Percentiles rank a stretch among this genome's conserved stretches.
These are phyloP conservation scores for Penicillium mononematosum DNA, from an alignment of 495 filamentous ascomycete genomes.

Conservation along the genomic window DNA sequence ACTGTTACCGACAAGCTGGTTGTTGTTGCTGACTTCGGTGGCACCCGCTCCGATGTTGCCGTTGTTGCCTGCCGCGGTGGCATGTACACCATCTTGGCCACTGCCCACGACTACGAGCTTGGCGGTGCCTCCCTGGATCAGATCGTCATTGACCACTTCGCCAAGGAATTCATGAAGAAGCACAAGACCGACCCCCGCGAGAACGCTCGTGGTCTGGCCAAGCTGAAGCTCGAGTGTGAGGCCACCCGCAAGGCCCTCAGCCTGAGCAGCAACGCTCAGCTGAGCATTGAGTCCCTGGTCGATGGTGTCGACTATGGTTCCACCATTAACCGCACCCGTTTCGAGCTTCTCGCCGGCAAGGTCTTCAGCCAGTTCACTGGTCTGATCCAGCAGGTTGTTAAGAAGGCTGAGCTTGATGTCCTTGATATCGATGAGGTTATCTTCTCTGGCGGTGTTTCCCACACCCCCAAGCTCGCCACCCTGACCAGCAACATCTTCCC, in stretches of 20 bases:
- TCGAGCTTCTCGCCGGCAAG: constrained; percentile 82
- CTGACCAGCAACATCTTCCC: constrained; percentile 78
- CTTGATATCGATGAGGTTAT: constrained; percentile 95
- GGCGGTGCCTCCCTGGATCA: constrained; percentile 80
- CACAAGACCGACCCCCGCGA: constrained; percentile 82
- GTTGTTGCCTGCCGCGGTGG: constrained; percentile 88
- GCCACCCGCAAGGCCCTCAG: constrained; percentile 85
- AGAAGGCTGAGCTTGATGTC: constrained; percentile 89
- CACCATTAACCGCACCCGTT: constrained; percentile 89
- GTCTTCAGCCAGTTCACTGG: constrained; percentile 83
- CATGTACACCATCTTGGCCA: constrained; percentile 94
- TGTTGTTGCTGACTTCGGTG: constrained; percentile 90
- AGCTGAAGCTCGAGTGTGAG: constrained; percentile 89
- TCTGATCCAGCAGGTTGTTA: constrained; percentile 77
- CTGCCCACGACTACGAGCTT: constrained; percentile 91
- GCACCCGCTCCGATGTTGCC: constrained; percentile 86
- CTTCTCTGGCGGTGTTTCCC: constrained; percentile 85
- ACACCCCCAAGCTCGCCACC: constrained; percentile 87
- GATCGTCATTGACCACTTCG: constrained; percentile 90
- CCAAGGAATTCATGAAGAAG: constrained; percentile 98
- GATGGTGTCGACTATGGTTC: constrained; percentile 88
- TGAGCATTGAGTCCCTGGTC: constrained; percentile 84
- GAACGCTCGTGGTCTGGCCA: constrained; percentile 77
- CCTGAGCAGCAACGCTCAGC: constrained; percentile 79
- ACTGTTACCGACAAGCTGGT: constrained; percentile 78